These are phyloP conservation scores for Tilletia setariae DNA, from an alignment of 1,284 basidiomycete genomes.

Conservation along the genomic window DNA sequence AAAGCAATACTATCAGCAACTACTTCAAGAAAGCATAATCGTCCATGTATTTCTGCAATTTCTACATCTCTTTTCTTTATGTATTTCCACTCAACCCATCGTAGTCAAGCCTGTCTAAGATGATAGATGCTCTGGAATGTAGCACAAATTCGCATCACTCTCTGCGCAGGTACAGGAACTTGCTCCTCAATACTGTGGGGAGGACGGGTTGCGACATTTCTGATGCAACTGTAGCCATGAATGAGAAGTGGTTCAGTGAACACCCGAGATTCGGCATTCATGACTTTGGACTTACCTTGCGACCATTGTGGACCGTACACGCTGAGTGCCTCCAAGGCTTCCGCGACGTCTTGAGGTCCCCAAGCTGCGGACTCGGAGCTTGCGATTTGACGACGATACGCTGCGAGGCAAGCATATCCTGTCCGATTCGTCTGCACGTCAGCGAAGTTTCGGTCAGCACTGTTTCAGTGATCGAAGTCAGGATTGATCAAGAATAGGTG, in stretches of 20 bases:
- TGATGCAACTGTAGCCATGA: no score
- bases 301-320: slow-evolving; percentile 1
- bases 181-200: no score
- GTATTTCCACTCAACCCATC: no score
- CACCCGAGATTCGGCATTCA: no score
- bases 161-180: no score
- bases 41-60: background rate
- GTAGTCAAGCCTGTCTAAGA: no score
- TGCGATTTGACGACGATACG: background rate
- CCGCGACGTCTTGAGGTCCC: background rate
- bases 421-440: background rate
- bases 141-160: no score
- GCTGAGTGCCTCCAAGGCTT: background rate
- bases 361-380: background rate
- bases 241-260: no score
- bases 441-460: background rate
- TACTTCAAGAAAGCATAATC: slow-evolving; percentile 11
- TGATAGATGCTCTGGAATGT: no score
- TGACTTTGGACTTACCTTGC: background rate
- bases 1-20: slow-evolving; percentile 3
- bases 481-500: background rate
- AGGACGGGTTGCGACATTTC: no score
- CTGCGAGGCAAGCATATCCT: background rate
- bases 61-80: no score
- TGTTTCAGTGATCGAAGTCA: background rate